These are phyloP conservation scores for Echium plantagineum DNA, from an alignment of 257 asterid genomes.

Conservation along the genomic window DNA sequence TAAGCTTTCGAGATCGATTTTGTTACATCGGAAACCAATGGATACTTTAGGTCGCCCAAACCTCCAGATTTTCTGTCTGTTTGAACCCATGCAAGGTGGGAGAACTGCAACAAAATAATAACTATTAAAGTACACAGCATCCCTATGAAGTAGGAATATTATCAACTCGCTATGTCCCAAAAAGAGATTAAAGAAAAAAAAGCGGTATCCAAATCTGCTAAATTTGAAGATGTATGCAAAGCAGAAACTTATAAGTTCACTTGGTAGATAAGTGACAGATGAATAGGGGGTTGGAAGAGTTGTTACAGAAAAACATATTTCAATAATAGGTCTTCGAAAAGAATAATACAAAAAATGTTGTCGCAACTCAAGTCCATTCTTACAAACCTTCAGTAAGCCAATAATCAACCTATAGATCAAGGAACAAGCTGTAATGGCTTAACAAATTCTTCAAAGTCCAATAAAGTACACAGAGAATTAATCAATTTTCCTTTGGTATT, in stretches of 20 bases:
- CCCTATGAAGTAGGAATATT: neutral
- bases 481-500: neutral
- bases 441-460: neutral
- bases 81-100: too few relatives aligned
- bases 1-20: constrained; percentile 65
- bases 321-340: too few relatives aligned
- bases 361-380: neutral
- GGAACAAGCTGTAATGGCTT: neutral
- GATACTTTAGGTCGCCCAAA: constrained; percentile 80
- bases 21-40: constrained; percentile 76
- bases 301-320: neutral
- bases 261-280: neutral
- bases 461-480: neutral
- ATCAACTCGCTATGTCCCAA: neutral
- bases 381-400: neutral
- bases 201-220: neutral
- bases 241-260: neutral
- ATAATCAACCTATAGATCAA: neutral
- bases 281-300: neutral
- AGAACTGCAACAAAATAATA: too few relatives aligned
- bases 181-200: too few relatives aligned
- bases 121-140: too few relatives aligned
- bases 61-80: constrained; percentile 72
- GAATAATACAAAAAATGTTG: neutral
- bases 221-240: neutral